Base-by-base conservation (phyloP, 2,329 filamentous ascomycete species). In the Talaromyces sp. region DNA sequence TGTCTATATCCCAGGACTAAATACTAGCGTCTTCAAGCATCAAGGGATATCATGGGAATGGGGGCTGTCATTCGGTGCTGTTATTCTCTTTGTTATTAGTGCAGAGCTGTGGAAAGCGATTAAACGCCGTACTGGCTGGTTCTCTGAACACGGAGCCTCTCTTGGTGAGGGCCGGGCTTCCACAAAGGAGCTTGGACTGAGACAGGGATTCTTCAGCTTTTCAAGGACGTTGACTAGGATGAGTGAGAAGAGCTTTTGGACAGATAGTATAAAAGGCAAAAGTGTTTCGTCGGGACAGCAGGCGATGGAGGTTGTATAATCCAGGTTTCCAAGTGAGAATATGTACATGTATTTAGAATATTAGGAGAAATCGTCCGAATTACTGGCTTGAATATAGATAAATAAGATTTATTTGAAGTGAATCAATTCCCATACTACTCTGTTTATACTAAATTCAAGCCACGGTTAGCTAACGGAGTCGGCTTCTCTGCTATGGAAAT, bases 1-100 rank as follows among this genome's bases (percentile, higher is more conserved):
- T 4, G 73, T 87, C 0, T 91, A 91, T 67, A 89, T 90, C 57
- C 88, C 88, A 0, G 83, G 84, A 11, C 78, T 90, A 66, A 89
- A 89, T 70, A 79, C 80, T 8, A 75, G 78, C 1, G 86, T 90
- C 0, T 89, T 89, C 72, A 83, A 86, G 68, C 88, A 90, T 65
- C 80, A 75, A 1, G 82, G 82, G 0, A 89, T 90, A 59, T 80
- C 75, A 7, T 88, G 86, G 86, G 87, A 90, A 70, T 90, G 87
- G 88, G 85, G 78, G 0, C 81, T 90, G 51, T 84, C 89, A 1
- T 84, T 90, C 62, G 75, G 87, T 38, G 81, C 82, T 24, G 78
- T 83, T 0, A 69, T 82, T 0, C 67, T 89, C 3, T 91, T 90
- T 76, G 84, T 90, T 68, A 67, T 77, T 0, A 86, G 86, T 0